Conservation (phyloP, 805 yeast genomes). For the Kluyveromyces wickerhamii region DNA sequence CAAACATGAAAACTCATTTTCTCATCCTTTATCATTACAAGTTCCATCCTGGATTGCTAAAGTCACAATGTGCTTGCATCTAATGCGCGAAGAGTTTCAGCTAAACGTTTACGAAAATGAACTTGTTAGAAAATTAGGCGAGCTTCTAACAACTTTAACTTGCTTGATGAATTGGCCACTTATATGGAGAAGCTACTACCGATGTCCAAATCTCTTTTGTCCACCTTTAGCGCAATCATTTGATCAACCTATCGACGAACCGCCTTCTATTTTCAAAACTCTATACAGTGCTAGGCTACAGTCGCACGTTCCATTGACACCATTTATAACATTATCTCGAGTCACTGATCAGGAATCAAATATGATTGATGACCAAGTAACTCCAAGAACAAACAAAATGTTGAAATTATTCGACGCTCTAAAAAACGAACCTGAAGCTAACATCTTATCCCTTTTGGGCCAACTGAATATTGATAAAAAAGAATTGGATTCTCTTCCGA, state of each 20-base stretch:
- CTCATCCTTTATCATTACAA: background rate
- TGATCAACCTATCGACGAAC: constrained; percentile 28
- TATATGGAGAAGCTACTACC: constrained; percentile 53
- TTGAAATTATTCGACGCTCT: constrained; percentile 55
- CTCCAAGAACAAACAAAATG: constrained; percentile 58
- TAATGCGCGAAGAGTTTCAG: constrained; percentile 66
- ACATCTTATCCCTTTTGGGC: constrained; percentile 54
- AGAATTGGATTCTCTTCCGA: constrained; percentile 62
- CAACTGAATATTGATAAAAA: constrained; percentile 43
- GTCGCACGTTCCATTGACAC: constrained; percentile 27
- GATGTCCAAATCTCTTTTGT: background rate
- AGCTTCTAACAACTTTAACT: constrained; percentile 52
- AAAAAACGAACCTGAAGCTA: constrained; percentile 40
- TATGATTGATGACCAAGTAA: constrained; percentile 48
- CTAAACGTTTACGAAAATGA: constrained; percentile 42
- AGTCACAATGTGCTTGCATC: constrained; percentile 60
- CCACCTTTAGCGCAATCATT: constrained; percentile 9
- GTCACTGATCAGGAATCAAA: constrained; percentile 52
- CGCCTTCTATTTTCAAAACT: constrained; percentile 34
- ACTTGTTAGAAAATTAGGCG: constrained; percentile 37
- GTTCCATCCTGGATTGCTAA: constrained; percentile 37
- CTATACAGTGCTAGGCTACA: constrained; percentile 31
- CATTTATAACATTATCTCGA: constrained; percentile 60
- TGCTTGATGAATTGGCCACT: constrained; percentile 70
- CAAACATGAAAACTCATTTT: constrained; percentile 8